phyloP scores from a whole-genome alignment of 2,329 filamentous ascomycete genomes.

The Fusarium xylarioides region DNA sequence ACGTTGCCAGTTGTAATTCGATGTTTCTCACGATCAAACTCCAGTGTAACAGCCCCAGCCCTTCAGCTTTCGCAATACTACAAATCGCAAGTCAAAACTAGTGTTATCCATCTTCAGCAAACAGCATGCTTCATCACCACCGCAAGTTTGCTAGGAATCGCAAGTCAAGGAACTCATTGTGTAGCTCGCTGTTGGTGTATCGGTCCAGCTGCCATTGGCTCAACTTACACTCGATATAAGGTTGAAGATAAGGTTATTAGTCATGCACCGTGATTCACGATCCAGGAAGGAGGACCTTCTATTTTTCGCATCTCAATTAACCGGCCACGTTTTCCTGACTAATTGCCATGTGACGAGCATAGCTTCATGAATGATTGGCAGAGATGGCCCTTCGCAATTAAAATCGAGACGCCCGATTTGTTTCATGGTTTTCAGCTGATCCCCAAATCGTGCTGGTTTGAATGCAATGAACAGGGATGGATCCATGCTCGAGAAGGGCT shows the following conservation, averaged over 20 bases:
- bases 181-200: not conserved
- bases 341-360: not conserved
- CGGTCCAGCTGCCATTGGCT: too few species aligned
- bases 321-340: not conserved
- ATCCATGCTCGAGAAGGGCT: conserved; percentile 16
- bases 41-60: accelerated
- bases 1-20: not conserved
- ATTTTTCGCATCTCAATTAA: not conserved
- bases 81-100: not conserved
- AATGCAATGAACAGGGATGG: conserved; percentile 17
- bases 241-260: conserved; percentile 7
- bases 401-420: not conserved
- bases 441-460: not conserved
- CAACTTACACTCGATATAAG: not conserved
- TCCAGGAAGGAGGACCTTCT: not conserved
- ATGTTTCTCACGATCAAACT: not conserved
- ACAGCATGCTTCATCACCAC: not conserved
- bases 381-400: not conserved
- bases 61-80: accelerated
- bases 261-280: not conserved
- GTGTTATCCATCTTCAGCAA: not conserved
- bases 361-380: not conserved
- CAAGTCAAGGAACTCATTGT: not conserved
- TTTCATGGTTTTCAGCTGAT: conserved; percentile 9
- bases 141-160: accelerated